These are phyloP conservation scores for Canariomyces notabilis DNA, from an alignment of 2,329 filamentous ascomycete species.

Conservation along the genomic window DNA sequence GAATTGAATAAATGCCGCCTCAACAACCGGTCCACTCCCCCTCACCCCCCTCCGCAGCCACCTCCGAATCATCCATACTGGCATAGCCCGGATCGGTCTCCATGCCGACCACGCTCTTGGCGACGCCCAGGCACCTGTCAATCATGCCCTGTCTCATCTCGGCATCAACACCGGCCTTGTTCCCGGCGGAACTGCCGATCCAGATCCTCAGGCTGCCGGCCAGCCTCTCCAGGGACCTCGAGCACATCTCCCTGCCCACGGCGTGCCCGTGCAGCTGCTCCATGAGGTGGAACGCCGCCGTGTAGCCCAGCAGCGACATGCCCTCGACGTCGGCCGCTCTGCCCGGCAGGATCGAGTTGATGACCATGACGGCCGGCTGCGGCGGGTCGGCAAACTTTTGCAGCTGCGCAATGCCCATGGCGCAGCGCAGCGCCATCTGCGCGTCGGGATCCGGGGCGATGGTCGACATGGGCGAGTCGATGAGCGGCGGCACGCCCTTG, in stretches of 20 bases:
- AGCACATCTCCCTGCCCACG: constrained; percentile 43
- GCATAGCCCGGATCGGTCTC: constrained; percentile 56
- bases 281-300: constrained; percentile 55
- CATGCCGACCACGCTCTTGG: constrained; percentile 55
- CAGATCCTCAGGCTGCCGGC: constrained; percentile 56
- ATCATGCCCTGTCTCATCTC: constrained; percentile 51
- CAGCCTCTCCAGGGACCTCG: constrained; percentile 49
- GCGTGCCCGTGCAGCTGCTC: constrained; percentile 45
- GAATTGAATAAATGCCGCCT: not conserved
- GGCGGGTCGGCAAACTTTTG: constrained; percentile 40
- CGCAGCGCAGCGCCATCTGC: constrained; percentile 53
- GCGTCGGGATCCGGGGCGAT: constrained; percentile 46
- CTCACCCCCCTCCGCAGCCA: constrained; percentile 22
- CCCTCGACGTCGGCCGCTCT: constrained; percentile 31
- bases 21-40: no score
- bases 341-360: constrained; percentile 45
- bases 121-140: constrained; percentile 50
- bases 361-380: constrained; percentile 41
- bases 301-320: constrained; percentile 56
- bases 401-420: constrained; percentile 57
- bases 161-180: constrained; percentile 46
- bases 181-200: constrained; percentile 51
- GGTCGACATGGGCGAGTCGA: constrained; percentile 40
- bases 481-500: constrained; percentile 36
- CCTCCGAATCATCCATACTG: constrained; percentile 48